Base-by-base conservation (phyloP, 1,284 basidiomycete species). In the Psilocybe mexicana region DNA sequence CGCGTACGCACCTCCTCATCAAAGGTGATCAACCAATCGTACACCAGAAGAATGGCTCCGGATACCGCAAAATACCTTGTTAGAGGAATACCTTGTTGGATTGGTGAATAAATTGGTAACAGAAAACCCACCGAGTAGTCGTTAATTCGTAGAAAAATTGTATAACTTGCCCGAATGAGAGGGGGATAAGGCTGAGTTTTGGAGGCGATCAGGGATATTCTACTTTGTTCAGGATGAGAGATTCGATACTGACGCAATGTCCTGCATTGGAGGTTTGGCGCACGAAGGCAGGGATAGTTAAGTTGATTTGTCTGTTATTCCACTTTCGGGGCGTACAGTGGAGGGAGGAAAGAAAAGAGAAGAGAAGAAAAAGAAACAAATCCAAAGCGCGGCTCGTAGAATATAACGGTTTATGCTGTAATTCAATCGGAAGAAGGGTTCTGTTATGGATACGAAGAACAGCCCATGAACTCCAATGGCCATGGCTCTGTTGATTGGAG, bases 21-120 rank as follows among this genome's bases (percentile, higher is more conserved):
- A 6, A 65, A 45, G 18, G 64, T 65, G 14, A 64, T 33, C 4
- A 63, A 28, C 64, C 64, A 65, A 36, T 65, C 64, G 54, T 61
- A 65, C 11, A 54, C 53, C 6, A 64, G 44, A 35, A 64, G 18
- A 12, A 53, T 48, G 33, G 59, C 60, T 18, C 63, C 64, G 14
- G 61, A 53, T 30, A 61, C 26, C 7, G 57, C 61, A 23, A 60
- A 8, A 49, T 53, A 61, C 46, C 62, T 63, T 30, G 11, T 24
- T 14, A 36, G 18, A n/a, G 38, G 38, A 40, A 30, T n/a, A 0
- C 8, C 24, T 53, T 6, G 6, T 45, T 30, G 28, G 3, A 23
- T 11, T 3, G 11, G 18, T 14, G 30, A 18, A 14, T 14, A n/a
- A 52, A 6, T 25, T 43, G 4, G 28, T 23, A 2, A 14, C 14